Evolutionary conservation across 768 basidiomycete species (phyloP), one percentile per base, ranked within the genome.

Genomic region (Naganishia kalamii): DNA sequence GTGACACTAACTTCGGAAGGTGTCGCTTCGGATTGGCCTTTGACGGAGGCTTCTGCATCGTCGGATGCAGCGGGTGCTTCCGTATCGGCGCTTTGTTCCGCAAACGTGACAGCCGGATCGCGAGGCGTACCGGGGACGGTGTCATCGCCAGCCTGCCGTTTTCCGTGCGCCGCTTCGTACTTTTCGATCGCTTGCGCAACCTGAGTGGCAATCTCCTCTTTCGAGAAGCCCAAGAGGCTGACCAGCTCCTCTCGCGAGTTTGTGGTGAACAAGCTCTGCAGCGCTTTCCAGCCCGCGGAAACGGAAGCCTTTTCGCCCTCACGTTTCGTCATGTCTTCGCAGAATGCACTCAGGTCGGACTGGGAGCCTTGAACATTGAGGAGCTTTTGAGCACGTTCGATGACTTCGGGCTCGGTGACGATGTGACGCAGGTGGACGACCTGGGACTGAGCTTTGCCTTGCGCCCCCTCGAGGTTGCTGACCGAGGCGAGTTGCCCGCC

Each of bases 221-320:
- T 93, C 3, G 91, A 93, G 77, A 93, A 97, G 0, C 93, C 94
- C 15, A 99, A 83, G 0, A 97, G 79, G 1, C 87, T 87, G 52
- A 98, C 87, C 5, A 98, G 82, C 78, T 97, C 92, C 29, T 93
- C 89, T 61, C 91, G 81, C 10, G 91, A 92, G 75, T 93, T 85
- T 0, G 91, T 87, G 69, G 85, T 85, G 84, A 96, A 97, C 27
- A 98, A 80, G 27, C 73, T 73, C 29, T 73, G 70, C n/a, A 97
- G 77, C 0, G 92, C 90, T 74, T 87, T 92, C 92, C 92, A 96
- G 7, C 85, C 84, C 25, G 75, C 70, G 29, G 46, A 47, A 35
- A 54, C 64, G 3, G 67, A 68, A 4, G 62, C 66, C 60, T 40
- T 72, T 41, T 63, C 68, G 8, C 62, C 51, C 3, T 67, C 23